Conservation (phyloP, 441 rosid species). For the Hura crepitans region DNA sequence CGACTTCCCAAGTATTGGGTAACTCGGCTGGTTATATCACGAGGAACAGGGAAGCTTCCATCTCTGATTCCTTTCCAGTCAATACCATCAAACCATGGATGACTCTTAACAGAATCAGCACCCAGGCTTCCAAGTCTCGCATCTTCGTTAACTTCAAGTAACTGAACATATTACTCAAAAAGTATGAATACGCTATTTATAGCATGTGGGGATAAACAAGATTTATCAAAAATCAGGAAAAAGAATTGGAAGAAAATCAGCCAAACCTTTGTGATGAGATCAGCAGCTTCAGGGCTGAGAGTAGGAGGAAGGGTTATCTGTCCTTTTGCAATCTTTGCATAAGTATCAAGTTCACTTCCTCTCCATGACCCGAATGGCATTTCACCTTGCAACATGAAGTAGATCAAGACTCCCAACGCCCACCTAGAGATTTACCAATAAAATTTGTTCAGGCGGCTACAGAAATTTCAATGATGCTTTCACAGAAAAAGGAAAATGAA, state of each 20-base stretch:
- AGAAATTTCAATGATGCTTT: background rate
- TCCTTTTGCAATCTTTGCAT: conserved; percentile 77
- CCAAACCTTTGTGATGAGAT: conserved; percentile 72
- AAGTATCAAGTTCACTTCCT: conserved; percentile 69
- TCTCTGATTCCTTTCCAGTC: conserved; percentile 60
- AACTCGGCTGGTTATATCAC: conserved; percentile 51
- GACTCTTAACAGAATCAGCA: conserved; percentile 52
- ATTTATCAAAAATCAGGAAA: background rate
- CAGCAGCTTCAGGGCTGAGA: conserved; percentile 60
- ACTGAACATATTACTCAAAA: conserved; percentile 37
- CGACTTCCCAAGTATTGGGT: conserved; percentile 45
- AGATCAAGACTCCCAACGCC: conserved; percentile 85
- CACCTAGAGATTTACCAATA: conserved; percentile 51
- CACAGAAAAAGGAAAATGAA: too few relatives aligned
- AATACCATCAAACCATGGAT: conserved; percentile 67
- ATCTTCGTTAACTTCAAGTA: conserved; percentile 74
- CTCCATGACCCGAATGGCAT: conserved; percentile 94
- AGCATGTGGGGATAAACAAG: background rate
- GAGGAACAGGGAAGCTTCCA: conserved; percentile 51
- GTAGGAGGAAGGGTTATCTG: conserved; percentile 54
- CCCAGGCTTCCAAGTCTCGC: conserved; percentile 67
- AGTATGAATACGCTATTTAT: background rate
- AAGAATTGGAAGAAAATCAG: background rate
- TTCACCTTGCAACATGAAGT: conserved; percentile 75
- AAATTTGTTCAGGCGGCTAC: background rate